Percentiles rank a stretch among this genome's conserved stretches.
These are phyloP conservation scores for Starmera amethionina DNA, from an alignment of 805 yeast genomes.

Conservation along the genomic window DNA sequence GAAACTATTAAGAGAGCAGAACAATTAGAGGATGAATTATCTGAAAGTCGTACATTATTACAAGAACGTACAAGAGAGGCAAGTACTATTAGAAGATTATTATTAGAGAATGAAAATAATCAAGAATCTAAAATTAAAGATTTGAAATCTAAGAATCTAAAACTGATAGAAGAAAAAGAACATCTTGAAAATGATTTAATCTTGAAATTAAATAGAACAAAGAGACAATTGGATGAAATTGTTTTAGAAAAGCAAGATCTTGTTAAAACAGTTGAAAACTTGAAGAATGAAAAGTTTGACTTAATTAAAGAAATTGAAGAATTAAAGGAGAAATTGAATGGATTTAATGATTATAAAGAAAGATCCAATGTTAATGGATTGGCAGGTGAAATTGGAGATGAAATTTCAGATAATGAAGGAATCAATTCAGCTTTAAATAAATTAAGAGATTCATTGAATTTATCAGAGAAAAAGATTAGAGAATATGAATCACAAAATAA, in stretches of 20 bases:
- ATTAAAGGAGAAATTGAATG: conserved; percentile 19
- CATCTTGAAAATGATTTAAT: conserved; percentile 46
- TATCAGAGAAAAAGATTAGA: conserved; percentile 38
- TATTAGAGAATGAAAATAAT: conserved; percentile 59
- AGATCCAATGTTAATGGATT: conserved; percentile 19
- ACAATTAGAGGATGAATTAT: conserved; percentile 71
- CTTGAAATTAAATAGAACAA: conserved; percentile 39
- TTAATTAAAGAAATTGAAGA: conserved; percentile 21
- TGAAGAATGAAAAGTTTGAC: conserved; percentile 27
- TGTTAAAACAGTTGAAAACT: conserved; percentile 24
- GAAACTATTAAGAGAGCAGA: conserved; percentile 57
- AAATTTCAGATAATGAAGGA: too few relatives aligned
- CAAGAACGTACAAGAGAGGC: conserved; percentile 80
- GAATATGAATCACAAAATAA: conserved; percentile 46
- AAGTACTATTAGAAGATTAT: conserved; percentile 54
- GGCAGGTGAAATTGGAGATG: conserved; percentile 5
- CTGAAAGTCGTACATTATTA: conserved; percentile 58
- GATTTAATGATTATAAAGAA: conserved; percentile 18
- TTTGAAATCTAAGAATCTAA: conserved; percentile 38
- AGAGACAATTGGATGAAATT: conserved; percentile 58
- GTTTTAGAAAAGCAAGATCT: conserved; percentile 33
- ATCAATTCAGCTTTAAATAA: conserved; percentile 21
- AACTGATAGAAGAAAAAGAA: conserved; percentile 50
- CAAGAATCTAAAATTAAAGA: conserved; percentile 45
- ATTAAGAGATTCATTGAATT: conserved; percentile 43